Percentiles rank a stretch among this genome's conserved stretches.
Conservation (phyloP, 805 yeast genomes). For the Myxozyma vanderwaltii region DNA sequence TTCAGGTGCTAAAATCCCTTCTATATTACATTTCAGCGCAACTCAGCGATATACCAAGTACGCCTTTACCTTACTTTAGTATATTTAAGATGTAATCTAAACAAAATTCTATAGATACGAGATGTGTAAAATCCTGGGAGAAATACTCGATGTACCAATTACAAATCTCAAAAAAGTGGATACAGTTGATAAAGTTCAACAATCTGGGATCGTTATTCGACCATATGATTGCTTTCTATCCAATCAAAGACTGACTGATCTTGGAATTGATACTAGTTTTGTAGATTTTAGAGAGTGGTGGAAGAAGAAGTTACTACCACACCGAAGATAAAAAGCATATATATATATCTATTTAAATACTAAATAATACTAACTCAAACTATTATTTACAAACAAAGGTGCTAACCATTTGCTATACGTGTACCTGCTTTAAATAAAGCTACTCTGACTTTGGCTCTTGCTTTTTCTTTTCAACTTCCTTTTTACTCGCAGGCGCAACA, state of each 20-base stretch:
- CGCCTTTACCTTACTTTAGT: neutral
- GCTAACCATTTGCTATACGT: neutral
- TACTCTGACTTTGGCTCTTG: conserved; percentile 26
- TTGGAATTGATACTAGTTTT: conserved; percentile 20
- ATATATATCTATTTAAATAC: neutral
- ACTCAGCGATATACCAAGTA: conserved; percentile 29
- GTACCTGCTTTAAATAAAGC: neutral
- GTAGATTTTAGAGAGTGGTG: conserved; percentile 32
- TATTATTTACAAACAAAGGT: neutral
- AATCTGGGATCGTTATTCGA: conserved; percentile 1
- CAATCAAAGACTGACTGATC: conserved; percentile 10
- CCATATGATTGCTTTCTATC: conserved; percentile 29
- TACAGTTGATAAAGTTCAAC: neutral
- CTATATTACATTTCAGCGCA: conserved; percentile 25
- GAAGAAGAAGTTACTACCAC: conserved; percentile 24
- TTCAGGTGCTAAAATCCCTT: conserved; percentile 6
- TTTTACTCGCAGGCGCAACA: conserved; percentile 6
- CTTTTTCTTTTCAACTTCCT: conserved; percentile 16
- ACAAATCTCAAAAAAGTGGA: conserved; percentile 14
- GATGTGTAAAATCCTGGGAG: conserved; percentile 27
- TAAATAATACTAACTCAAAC: neutral
- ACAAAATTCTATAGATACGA: conserved; percentile 15
- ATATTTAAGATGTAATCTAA: neutral
- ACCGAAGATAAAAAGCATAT: neutral
- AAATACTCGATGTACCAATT: conserved; percentile 27